Base-by-base conservation (phyloP, 371 early-diverging fungal species). In the Lichtheimia ornata region DNA sequence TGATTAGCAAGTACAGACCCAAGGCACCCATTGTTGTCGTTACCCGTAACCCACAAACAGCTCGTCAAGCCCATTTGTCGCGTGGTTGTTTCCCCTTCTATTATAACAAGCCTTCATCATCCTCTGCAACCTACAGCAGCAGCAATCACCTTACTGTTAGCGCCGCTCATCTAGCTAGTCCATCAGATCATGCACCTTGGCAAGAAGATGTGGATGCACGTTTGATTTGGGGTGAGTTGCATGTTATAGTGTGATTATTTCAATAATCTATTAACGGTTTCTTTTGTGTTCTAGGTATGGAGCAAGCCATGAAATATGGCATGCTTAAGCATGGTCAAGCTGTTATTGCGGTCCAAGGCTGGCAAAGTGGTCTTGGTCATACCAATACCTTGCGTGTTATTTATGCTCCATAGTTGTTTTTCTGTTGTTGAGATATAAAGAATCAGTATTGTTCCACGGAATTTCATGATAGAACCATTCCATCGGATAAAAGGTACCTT, bases 1-100 rank as follows among this genome's bases (percentile, higher is more conserved):
- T 95, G 58, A 84, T 97, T 58, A 90, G 96, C 44, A 98, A 98
- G 79, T 98, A 97, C 79, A 91, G 97, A 45, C 98, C 98, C 17
- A 73, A 82, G 53, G 87, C 92, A 53, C 97, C 98, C 50, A 93
- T 97, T 57, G 76, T 98, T 53, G 93, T 94, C 53, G 91, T 97
- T 13, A 96, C 98, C 5, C 87, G 92, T 64, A 83, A 90, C 57
- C 82, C 76, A 47, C 84, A 86, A 60, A 92, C 93, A 15, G 95
- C 97, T 17, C 89, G 97, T 62, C 92, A 94, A 61, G 77, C 93
- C 44, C 93, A 92, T 59, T 74, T 94, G 40, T 89, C 88, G 52
- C 90, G 97, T 61, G 98, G 98, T n/a, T 87, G 94, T 68, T 95
- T 93, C 61, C 95, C 97, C 22, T 94, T 92, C 79, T 68, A 86